A percentile compares a stretch with the other conserved stretches of the same genome.
These are phyloP conservation scores for Ailanthus altissimus DNA, from an alignment of 345 rosid genomes.

Conservation along the genomic window DNA sequence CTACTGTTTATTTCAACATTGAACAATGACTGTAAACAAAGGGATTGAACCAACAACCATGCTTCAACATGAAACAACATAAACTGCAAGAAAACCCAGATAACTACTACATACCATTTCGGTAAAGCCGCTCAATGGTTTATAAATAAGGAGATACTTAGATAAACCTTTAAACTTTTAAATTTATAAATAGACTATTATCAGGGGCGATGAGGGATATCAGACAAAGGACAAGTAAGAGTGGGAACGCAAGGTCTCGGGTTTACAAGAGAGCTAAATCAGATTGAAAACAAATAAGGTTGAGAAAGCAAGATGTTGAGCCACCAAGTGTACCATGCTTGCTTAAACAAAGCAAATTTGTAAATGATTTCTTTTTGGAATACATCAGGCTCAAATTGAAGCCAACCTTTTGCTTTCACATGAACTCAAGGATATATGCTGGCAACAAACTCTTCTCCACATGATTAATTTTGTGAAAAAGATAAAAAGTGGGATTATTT, in stretches of 20 bases:
- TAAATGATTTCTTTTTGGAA: not conserved
- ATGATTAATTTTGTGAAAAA: not conserved
- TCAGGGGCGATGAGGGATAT: not conserved
- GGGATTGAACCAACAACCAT: not conserved
- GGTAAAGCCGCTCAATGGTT: not conserved
- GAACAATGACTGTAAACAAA: not conserved
- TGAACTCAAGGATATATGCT: not conserved
- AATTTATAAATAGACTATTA: not conserved
- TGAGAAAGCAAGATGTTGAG: not conserved
- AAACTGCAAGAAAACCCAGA: constrained; percentile 1
- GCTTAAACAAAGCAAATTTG: not conserved
- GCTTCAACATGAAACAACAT: not conserved
- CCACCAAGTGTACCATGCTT: not conserved
- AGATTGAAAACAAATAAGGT: not conserved
- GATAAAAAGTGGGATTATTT: not conserved
- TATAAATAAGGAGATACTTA: not conserved
- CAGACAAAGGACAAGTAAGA: not conserved
- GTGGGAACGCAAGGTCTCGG: not conserved
- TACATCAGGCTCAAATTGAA: not conserved
- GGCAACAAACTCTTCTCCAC: not conserved
- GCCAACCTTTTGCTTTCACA: not conserved
- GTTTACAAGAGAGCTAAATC: not conserved
- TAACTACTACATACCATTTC: not conserved
- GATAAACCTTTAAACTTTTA: not conserved
- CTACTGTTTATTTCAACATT: not conserved